Base-by-base conservation (phyloP, 352 stramenopile species). In the Phytophthora meadii region DNA sequence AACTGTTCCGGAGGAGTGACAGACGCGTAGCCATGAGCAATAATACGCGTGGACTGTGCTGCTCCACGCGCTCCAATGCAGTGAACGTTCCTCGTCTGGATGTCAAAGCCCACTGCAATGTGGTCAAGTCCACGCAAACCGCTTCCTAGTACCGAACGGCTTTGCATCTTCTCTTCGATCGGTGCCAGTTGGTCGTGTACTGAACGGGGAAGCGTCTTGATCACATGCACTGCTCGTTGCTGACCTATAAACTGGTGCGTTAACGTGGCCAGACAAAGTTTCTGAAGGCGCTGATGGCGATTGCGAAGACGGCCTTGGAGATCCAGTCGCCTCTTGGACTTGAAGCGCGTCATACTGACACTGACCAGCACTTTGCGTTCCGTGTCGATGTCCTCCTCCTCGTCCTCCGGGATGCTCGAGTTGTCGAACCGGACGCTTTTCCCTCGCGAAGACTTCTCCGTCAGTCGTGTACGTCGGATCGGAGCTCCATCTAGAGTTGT, bases 21-120 rank as follows among this genome's bases (percentile, higher is more conserved):
- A 0, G 80, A 85, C 17, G 82, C 82, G 61, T 93, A 91, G n/a
- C 73, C 72, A 54, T 90, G 77, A 4, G 72, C 68, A n/a, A 87
- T 72, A 9, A 93, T 66, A 15, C 75, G 63, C 6, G 82, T 93
- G 7, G 61, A 70, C 44, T 74, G 66, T 4, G 44, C 50, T 17
- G 66, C 45, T 14, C 66, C 66, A 3, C 66, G 66, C 19, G 66
- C 61, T 5, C 66, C 66, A 28, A 70, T 61, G 27, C 66, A 74
- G 25, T 74, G 66, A 1, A 74, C 61, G 12, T 51, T 66, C 7
- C 66, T 54, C 12, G 66, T 75, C 46, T 84, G 79, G 41, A 93
- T 82, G 49, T 93, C 74, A 19, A 84, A 87, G 5, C 74, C 84
- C 4, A 91, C 65, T 0, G 71, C 68, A 22, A 93, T 72, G 58